These are phyloP conservation scores for Scleroderma citrinum DNA, from an alignment of 768 basidiomycete genomes.

Conservation along the genomic window DNA sequence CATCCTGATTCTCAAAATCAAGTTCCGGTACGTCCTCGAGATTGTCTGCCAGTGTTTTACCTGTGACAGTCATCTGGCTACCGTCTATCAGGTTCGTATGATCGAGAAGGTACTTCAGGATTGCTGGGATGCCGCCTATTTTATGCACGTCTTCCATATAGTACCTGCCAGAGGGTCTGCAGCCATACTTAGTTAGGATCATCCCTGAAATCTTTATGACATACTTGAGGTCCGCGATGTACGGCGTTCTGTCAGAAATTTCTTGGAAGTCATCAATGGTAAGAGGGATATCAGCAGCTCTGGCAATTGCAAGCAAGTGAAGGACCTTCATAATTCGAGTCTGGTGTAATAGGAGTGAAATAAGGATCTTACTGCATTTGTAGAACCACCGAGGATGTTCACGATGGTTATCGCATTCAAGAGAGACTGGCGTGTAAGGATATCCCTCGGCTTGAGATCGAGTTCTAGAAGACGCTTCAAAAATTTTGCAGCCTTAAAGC, in stretches of 20 bases:
- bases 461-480: slow-evolving; percentile 67
- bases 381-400: slow-evolving; percentile 80
- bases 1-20: slow-evolving; percentile 68
- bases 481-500: slow-evolving; percentile 70
- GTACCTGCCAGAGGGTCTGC: slow-evolving; percentile 77
- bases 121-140: slow-evolving; percentile 78
- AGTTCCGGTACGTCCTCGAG: slow-evolving; percentile 70
- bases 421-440: slow-evolving; percentile 65
- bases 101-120: slow-evolving; percentile 78
- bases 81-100: slow-evolving; percentile 77
- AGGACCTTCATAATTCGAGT: slow-evolving; percentile 48
- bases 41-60: slow-evolving; percentile 86
- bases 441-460: slow-evolving; percentile 80
- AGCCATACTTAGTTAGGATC: slow-evolving; percentile 3
- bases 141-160: slow-evolving; percentile 89
- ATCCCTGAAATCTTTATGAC: slow-evolving; percentile 15
- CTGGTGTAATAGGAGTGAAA: not conserved
- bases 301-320: slow-evolving; percentile 79
- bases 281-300: slow-evolving; percentile 69
- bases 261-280: slow-evolving; percentile 84
- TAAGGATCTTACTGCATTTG: slow-evolving; percentile 61
- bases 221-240: slow-evolving; percentile 76
- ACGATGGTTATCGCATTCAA: slow-evolving; percentile 79
- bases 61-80: slow-evolving; percentile 82
- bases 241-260: slow-evolving; percentile 75